Evolutionary conservation across 208 protist genomes (phyloP), one percentile per base, ranked within the genome.

Genomic region (Trypanosomatidae sp.): DNA sequence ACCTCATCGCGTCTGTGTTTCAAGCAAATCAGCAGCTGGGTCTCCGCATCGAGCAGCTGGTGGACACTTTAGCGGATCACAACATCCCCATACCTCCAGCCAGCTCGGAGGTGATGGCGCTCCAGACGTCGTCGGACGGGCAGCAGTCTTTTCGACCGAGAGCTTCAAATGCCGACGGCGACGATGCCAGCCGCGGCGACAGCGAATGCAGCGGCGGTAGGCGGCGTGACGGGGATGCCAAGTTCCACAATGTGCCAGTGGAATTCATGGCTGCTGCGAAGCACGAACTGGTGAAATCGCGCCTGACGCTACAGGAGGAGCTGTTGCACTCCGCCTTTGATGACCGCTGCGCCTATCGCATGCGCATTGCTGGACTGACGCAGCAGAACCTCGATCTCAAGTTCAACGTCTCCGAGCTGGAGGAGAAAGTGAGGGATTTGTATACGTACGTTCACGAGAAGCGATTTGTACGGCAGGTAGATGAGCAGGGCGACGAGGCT

Each of bases 1-100:
- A 84, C 73, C 81, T 95, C 47, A 90, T 95, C 47, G 77, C 91
- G 19, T 78, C 86, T n/a, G 91, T 93, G 68, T 93, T 91, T 74
- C 76, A 88, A 47, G 89, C 84, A 12, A 93, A 93, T 68, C 80
- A 90, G 66, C 65, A 83, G 55, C 82, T 95, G 56, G 85, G 76
- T 1, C 82, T 88, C 59, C 86, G 85, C 66, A 80, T 93, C 36
- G 87, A 91, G 41, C 74, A 86, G 47, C 80, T 95, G 6, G 81
- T 90, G 76, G 53, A 41, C 43, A n/a, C 85, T 13, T 66, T 95
- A 50, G 36, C 62, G 60, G 62, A 83, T 47, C 84, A 91, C 75
- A 79, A 86, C 58, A 87, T 95, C 60, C 76, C 86, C 3, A 68
- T 92, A 22, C 90, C 90, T 1, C 69, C 80, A 3, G 68, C 81